A percentile compares a stretch with the other conserved stretches of the same genome.
Evolutionary conservation across 306 rosid genomes (phyloP).

Genomic region (Pyrus betulifolia): DNA sequence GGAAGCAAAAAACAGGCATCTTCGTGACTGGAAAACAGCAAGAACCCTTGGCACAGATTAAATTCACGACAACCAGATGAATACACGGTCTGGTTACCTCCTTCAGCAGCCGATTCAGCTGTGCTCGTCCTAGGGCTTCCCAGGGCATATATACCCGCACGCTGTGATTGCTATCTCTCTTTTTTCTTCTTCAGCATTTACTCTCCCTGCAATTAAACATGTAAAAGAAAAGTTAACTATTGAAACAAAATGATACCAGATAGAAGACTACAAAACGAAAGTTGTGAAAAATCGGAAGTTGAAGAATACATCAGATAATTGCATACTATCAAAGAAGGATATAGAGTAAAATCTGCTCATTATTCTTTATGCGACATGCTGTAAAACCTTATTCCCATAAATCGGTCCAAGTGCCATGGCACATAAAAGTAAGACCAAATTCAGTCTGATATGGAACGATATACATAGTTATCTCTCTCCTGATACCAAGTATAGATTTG

Average conservation of each 20-base stretch:
- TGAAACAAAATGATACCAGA: neutral
- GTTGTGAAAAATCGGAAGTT: neutral
- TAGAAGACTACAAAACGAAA: neutral
- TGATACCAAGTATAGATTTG: neutral
- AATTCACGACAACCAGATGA: constrained; percentile 29
- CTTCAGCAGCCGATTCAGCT: constrained; percentile 29
- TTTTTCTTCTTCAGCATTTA: constrained; percentile 20
- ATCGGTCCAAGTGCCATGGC: neutral
- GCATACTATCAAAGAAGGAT: neutral
- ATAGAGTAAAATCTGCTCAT: neutral
- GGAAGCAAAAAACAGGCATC: constrained; percentile 25
- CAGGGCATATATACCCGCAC: constrained; percentile 6
- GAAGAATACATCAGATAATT: neutral
- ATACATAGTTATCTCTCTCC: neutral
- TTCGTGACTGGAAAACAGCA: neutral
- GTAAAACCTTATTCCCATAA: neutral
- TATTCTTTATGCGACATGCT: neutral
- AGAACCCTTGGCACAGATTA: constrained; percentile 17
- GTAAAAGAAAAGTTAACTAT: neutral
- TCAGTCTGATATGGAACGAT: neutral
- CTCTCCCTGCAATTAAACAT: neutral
- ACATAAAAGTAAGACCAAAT: neutral
- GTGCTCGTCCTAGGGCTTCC: constrained; percentile 4
- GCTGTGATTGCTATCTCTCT: neutral
- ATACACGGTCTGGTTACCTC: constrained; percentile 42